These are phyloP conservation scores for Boletales sp. DNA, from an alignment of 768 basidiomycete species.

Conservation along the genomic window DNA sequence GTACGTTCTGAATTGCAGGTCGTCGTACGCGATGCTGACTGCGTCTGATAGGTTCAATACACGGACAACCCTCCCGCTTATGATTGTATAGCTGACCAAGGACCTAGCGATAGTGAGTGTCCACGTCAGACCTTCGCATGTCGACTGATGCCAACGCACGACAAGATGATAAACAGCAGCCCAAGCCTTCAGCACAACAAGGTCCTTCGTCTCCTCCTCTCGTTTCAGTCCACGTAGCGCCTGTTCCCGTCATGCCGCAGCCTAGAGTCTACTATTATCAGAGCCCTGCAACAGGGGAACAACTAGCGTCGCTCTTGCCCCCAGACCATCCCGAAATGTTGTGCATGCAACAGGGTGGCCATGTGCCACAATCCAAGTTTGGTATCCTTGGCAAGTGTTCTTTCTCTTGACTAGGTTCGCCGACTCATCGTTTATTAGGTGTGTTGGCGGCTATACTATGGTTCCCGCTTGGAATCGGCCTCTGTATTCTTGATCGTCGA, in stretches of 20 bases:
- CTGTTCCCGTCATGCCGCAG: constrained; percentile 32
- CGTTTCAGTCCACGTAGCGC: constrained; percentile 23
- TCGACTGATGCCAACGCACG: not conserved
- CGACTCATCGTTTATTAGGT: constrained; percentile 38
- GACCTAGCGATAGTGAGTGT: constrained; percentile 26
- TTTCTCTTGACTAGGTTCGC: not conserved
- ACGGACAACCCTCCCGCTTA: constrained; percentile 49
- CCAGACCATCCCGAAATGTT: constrained; percentile 83
- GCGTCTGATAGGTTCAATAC: constrained; percentile 13
- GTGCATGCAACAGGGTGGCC: constrained; percentile 75
- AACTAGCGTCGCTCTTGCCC: constrained; percentile 59
- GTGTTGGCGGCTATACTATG: constrained; percentile 79
- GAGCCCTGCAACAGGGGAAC: constrained; percentile 57
- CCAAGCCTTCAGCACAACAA: constrained; percentile 7
- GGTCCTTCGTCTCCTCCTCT: constrained; percentile 10
- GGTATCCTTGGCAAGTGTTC: constrained; percentile 61
- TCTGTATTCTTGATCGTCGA: constrained; percentile 71
- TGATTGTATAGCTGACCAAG: constrained; percentile 34
- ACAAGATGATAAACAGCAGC: constrained; percentile 10
- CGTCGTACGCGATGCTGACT: not conserved
- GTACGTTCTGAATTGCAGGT: constrained; percentile 6
- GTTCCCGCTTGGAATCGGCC: constrained; percentile 81
- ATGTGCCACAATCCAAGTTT: constrained; percentile 58
- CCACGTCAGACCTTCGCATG: too few species aligned
- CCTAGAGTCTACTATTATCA: constrained; percentile 67